phyloP scores from a whole-genome alignment of 164 flowering plant species.

The Vitis vinifera region ASM3070453v1 NC_081821.1:1704501-1705000 shows the following conservation, averaged over 20 bases:
- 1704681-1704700: conserved; percentile 99
- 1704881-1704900: neutral
- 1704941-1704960: conserved; percentile 81
- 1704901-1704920: neutral
- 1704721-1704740: conserved; percentile 92
- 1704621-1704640: conserved; percentile 89
- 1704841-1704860: conserved; percentile 75
- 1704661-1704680: conserved; percentile 81
- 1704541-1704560: conserved; percentile 90
- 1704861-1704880: conserved; percentile 27
- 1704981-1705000: conserved; percentile 93
- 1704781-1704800: conserved; percentile 74
- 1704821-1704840: conserved; percentile 75
- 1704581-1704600: conserved; percentile 92
- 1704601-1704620: conserved; percentile 68
- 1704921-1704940: conserved; percentile 47
- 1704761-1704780: conserved; percentile 85
- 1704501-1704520: conserved; percentile 76
- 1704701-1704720: conserved; percentile 98
- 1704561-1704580: conserved; percentile 94
- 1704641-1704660: conserved; percentile 82
- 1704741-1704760: conserved; percentile 86
- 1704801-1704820: conserved; percentile 72
- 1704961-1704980: conserved; percentile 83
- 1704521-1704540: conserved; percentile 92